Percentiles rank a stretch among this genome's conserved stretches.
Conservation (phyloP, 768 basidiomycete genomes). For the Hericium erinaceus region DNA sequence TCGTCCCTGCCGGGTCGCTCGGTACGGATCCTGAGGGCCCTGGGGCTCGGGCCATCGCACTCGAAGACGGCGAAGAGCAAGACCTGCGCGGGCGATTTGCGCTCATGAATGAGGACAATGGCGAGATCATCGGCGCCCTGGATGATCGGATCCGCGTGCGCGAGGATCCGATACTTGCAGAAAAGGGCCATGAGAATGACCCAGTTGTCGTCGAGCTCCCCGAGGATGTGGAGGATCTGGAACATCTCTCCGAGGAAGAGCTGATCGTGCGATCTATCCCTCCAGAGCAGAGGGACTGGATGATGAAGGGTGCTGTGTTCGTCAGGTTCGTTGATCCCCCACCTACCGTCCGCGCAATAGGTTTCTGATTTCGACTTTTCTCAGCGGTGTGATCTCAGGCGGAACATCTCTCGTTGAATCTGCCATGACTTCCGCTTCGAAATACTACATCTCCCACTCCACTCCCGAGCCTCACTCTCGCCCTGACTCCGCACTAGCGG, state of each 20-base stretch:
- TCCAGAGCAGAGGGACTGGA: slow-evolving; percentile 13
- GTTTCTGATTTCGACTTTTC: background rate
- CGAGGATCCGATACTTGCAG: slow-evolving; percentile 10
- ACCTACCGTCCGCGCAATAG: background rate
- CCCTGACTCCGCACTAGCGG: background rate
- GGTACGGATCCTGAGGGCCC: background rate
- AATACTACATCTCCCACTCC: slow-evolving; percentile 9
- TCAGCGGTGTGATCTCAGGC: slow-evolving; percentile 13
- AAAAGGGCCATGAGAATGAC: slow-evolving; percentile 7
- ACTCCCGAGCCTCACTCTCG: slow-evolving; percentile 5
- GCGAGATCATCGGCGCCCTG: slow-evolving; percentile 11
- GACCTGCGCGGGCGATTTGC: slow-evolving; percentile 15
- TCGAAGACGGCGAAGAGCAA: background rate
- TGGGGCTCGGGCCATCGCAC: background rate
- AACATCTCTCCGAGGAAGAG: slow-evolving; percentile 4
- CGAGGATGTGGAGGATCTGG: slow-evolving; percentile 3
- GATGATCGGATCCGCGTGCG: slow-evolving; percentile 6
- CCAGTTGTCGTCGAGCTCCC: slow-evolving; percentile 13
- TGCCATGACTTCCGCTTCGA: slow-evolving; percentile 12
- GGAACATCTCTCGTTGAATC: slow-evolving; percentile 10
- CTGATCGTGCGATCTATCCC: slow-evolving; percentile 14
- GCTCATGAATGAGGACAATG: slow-evolving; percentile 11
- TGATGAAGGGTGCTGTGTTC: slow-evolving; percentile 12
- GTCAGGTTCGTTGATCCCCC: slow-evolving; percentile 2
- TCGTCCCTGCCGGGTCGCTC: background rate